These are phyloP conservation scores for Auricularia sp. DNA, from an alignment of 768 basidiomycete genomes.

Conservation along the genomic window DNA sequence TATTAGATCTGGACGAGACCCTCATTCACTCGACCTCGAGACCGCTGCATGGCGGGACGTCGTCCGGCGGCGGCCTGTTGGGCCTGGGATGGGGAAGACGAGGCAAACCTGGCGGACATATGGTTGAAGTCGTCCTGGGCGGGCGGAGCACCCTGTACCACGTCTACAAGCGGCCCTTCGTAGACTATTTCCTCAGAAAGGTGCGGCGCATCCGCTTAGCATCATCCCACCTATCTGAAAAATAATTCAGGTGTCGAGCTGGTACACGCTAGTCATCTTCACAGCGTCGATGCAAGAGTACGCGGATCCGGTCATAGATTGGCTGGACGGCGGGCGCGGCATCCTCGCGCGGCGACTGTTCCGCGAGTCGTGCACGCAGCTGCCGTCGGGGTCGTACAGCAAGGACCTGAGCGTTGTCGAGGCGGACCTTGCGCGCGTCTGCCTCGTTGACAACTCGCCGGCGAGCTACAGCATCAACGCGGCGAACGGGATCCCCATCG, in stretches of 20 bases:
- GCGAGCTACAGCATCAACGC: slow-evolving; percentile 78
- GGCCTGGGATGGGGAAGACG: slow-evolving; percentile 38
- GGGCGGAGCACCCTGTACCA: slow-evolving; percentile 89
- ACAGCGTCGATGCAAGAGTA: slow-evolving; percentile 99
- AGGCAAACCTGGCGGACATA: slow-evolving; percentile 68
- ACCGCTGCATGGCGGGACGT: slow-evolving; percentile 37
- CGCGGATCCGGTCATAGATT: slow-evolving; percentile 98
- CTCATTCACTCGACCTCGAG: slow-evolving; percentile 95
- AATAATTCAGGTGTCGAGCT: slow-evolving; percentile 72
- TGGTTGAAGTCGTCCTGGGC: slow-evolving; percentile 86
- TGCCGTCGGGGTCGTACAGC: slow-evolving; percentile 88
- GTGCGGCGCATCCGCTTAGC: slow-evolving; percentile 27
- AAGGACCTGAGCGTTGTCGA: slow-evolving; percentile 88
- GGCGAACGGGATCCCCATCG: slow-evolving; percentile 98
- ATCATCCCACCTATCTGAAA: neutral
- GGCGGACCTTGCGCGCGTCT: slow-evolving; percentile 82
- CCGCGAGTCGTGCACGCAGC: slow-evolving; percentile 91
- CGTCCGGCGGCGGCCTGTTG: slow-evolving; percentile 47
- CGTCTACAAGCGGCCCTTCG: slow-evolving; percentile 97
- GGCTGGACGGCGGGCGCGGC: slow-evolving; percentile 91
- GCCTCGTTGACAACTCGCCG: slow-evolving; percentile 94
- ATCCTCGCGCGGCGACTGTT: slow-evolving; percentile 84
- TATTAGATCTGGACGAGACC: slow-evolving; percentile 96
- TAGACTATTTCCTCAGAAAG: slow-evolving; percentile 88
- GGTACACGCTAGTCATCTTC: slow-evolving; percentile 98